phyloP scores from a whole-genome alignment of 1,139 yeast genomes.

The Zygotorulaspora mrakii region DNA sequence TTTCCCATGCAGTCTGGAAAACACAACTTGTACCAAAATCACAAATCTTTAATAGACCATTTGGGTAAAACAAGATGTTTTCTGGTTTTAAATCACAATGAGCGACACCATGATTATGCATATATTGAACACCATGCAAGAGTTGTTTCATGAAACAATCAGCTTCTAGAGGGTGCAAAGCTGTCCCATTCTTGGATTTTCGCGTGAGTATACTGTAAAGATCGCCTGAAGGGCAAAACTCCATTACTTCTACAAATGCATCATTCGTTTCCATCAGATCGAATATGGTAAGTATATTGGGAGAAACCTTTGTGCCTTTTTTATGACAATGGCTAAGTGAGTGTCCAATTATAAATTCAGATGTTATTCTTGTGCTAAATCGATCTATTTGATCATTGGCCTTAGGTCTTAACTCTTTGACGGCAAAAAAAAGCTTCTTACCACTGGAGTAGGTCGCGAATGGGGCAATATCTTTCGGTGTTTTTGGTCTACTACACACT shows the following conservation, averaged over 20 bases:
- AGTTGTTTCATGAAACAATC: constrained; percentile 71
- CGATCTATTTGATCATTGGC: constrained; percentile 50
- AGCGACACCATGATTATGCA: constrained; percentile 72
- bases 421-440: constrained; percentile 51
- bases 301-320: constrained; percentile 35
- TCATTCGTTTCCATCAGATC: constrained; percentile 61
- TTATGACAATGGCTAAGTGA: constrained; percentile 48
- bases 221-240: constrained; percentile 72
- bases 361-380: constrained; percentile 64
- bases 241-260: constrained; percentile 74
- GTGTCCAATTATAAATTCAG: constrained; percentile 74
- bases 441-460: constrained; percentile 28
- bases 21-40: constrained; percentile 79
- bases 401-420: constrained; percentile 60
- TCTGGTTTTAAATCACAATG: constrained; percentile 75
- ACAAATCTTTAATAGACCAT: constrained; percentile 53
- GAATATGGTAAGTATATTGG: constrained; percentile 63
- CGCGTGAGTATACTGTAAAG: constrained; percentile 47
- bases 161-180: constrained; percentile 52
- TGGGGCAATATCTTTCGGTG: constrained; percentile 31
- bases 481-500: constrained; percentile 44
- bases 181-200: constrained; percentile 34
- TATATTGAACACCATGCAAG: constrained; percentile 57
- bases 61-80: constrained; percentile 50
- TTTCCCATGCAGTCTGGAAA: constrained; percentile 70